These are phyloP conservation scores for Candida freyschussii DNA, from an alignment of 1,139 yeast genomes.

Conservation along the genomic window DNA sequence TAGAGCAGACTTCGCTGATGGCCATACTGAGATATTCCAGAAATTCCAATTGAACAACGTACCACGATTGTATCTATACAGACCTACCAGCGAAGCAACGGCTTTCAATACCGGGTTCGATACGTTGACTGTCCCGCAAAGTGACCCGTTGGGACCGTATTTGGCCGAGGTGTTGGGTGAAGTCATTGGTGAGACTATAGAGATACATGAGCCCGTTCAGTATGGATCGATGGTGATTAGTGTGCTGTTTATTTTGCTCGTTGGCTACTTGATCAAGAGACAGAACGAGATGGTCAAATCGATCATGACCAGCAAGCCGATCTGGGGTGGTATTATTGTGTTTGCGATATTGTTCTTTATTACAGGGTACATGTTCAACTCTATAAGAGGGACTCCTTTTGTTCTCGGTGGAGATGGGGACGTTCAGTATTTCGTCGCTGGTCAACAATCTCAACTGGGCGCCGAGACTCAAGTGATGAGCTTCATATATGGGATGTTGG, in stretches of 20 bases:
- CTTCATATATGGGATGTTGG: constrained; percentile 55
- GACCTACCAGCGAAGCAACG: constrained; percentile 44
- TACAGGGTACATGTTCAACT: constrained; percentile 91
- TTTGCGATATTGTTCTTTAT: constrained; percentile 65
- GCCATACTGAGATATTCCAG: constrained; percentile 50
- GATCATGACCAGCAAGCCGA: constrained; percentile 37
- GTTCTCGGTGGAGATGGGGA: constrained; percentile 53
- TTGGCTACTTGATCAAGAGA: constrained; percentile 28
- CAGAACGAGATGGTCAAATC: constrained; percentile 28
- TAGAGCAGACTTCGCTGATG: constrained; percentile 62
- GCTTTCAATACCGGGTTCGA: constrained; percentile 33
- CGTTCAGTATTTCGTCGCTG: constrained; percentile 54
- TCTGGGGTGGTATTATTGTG: constrained; percentile 67
- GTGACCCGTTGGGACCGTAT: constrained; percentile 41
- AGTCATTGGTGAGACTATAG: constrained; percentile 24
- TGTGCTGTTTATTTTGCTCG: constrained; percentile 28
- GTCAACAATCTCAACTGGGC: constrained; percentile 72
- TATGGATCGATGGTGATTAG: constrained; percentile 47
- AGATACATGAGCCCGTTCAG: constrained; percentile 52
- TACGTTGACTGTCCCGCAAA: constrained; percentile 45
- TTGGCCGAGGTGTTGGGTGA: constrained; percentile 29
- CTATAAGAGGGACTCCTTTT: constrained; percentile 73
- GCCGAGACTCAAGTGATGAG: constrained; percentile 77
- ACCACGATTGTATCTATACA: constrained; percentile 68
- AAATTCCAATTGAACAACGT: constrained; percentile 61